These are phyloP conservation scores for Stachybotrys echinatus DNA, from an alignment of 2,329 filamentous ascomycete species.

Conservation along the genomic window DNA sequence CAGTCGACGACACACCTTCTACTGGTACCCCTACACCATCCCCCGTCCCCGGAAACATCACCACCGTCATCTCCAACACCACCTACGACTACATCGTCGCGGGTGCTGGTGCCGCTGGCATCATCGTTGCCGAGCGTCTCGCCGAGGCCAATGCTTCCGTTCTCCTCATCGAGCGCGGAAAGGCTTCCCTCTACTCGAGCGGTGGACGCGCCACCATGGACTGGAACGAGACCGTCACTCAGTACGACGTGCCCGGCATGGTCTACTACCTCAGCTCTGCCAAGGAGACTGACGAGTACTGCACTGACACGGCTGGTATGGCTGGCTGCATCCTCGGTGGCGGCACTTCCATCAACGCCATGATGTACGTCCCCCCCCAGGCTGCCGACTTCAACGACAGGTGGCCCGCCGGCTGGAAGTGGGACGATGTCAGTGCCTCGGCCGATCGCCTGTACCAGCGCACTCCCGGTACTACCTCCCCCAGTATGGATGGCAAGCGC, in stretches of 20 bases:
- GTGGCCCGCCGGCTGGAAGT: conserved; percentile 63
- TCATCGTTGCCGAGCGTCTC: conserved; percentile 31
- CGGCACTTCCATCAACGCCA: conserved; percentile 58
- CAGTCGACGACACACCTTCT: conserved; percentile 31
- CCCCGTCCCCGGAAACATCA: conserved; percentile 4
- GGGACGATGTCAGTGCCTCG: conserved; percentile 50
- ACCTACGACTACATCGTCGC: conserved; percentile 16
- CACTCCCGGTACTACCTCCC: conserved; percentile 43
- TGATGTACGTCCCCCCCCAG: conserved; percentile 63
- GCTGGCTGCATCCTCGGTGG: conserved; percentile 63
- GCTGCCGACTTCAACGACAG: conserved; percentile 63
- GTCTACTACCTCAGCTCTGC: conserved; percentile 61
- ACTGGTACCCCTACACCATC: conserved; percentile 9
- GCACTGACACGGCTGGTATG: conserved; percentile 10
- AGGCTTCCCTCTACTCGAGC: conserved; percentile 56
- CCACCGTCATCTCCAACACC: conserved; percentile 5
- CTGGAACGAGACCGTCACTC: conserved; percentile 60
- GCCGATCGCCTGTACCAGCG: conserved; percentile 58
- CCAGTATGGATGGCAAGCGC: conserved; percentile 60
- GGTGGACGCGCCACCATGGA: conserved; percentile 54
- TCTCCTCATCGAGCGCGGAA: conserved; percentile 54
- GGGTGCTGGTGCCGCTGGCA: conserved; percentile 15
- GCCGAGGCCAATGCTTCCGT: conserved; percentile 59
- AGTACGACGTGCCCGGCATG: conserved; percentile 65
- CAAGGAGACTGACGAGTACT: conserved; percentile 29